Evolutionary conservation across 495 filamentous ascomycete genomes (phyloP), one percentile per base, ranked within the genome.

Genomic region (Cairneyella variabilis): DNA sequence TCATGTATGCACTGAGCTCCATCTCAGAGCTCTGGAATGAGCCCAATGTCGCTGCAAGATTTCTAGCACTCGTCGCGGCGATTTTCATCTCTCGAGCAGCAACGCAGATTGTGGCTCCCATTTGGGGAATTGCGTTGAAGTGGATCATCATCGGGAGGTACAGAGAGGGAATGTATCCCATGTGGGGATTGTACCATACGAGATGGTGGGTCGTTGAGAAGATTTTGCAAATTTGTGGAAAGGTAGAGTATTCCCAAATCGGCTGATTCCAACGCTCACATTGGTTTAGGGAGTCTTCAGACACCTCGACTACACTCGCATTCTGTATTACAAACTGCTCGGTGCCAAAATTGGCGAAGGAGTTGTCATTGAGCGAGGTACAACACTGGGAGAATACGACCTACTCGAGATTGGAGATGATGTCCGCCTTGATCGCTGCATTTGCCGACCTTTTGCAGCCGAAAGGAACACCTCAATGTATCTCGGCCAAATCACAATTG

Each of bases 141-240:
- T 76, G 73, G 73, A 2, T 71, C 2, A 60, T 75, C 37, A 69
- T 76, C 42, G 73, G 73, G 7, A 64, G 67, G 2, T 71, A 71
- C 54, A 55, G 61, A 25, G 66, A 69, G 51, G 73, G 73, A 3
- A 51, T 75, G 16, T 75, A 66, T 36, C 73, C 73, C 20, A 75
- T 76, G 73, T 76, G 73, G 73, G 70, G 70, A 3, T 44, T 48
- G 3, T 76, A 74, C 54, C 73, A 76, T 56, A 75, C 71, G 1
- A 64, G 72, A 20, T 76, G 73, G 73, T 76, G 73, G 73, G 34
- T 76, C 16, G 66, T 67, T 7, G 66, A 76, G 58, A 76, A 75
- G 58, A 64, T 63, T 21, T 51, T 71, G 3, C 61, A 63, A 27
- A 56, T 75, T 4, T 64, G 64, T 26, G 73, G 71, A 8, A 66